phyloP scores from a whole-genome alignment of 106 monocot species.

The Apostasia ramifera region DNA sequence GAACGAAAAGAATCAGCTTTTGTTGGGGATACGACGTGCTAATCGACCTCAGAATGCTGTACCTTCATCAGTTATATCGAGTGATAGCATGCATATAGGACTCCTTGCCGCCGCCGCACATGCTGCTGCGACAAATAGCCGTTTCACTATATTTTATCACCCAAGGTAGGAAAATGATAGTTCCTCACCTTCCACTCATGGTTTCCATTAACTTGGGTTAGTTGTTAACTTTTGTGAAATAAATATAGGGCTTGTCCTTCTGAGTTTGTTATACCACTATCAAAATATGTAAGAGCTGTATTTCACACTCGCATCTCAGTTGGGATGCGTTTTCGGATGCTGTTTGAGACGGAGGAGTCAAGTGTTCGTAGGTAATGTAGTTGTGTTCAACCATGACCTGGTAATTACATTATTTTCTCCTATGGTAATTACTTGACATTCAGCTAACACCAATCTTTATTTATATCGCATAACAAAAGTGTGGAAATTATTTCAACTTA shows the following conservation, averaged over 20 bases:
- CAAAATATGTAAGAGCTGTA: conserved; percentile 86
- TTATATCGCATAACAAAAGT: no score
- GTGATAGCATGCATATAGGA: conserved; percentile 99
- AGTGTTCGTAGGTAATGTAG: conserved; percentile 80
- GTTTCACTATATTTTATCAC: conserved; percentile 93
- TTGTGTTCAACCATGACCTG: conserved; percentile 1
- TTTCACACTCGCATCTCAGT: conserved; percentile 91
- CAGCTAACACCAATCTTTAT: no score
- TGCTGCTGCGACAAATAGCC: conserved; percentile 90
- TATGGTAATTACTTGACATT: no score
- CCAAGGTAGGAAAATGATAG: conserved; percentile 65
- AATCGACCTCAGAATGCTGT: conserved; percentile 71
- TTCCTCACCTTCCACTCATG: not conserved
- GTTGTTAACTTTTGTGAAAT: not conserved
- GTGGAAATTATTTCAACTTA: no score
- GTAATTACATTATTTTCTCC: no score
- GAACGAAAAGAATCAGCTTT: conserved; percentile 96
- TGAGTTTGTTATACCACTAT: conserved; percentile 91
- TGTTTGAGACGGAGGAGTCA: conserved; percentile 96
- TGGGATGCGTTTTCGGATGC: conserved; percentile 97
- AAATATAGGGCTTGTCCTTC: conserved; percentile 75
- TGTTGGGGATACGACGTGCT: conserved; percentile 86
- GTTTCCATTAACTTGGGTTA: not conserved
- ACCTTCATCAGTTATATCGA: conserved; percentile 95
- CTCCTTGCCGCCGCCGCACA: conserved; percentile 98